phyloP scores from a whole-genome alignment of 2,329 filamentous ascomycete genomes.

The Biscogniauxia marginata region DNA sequence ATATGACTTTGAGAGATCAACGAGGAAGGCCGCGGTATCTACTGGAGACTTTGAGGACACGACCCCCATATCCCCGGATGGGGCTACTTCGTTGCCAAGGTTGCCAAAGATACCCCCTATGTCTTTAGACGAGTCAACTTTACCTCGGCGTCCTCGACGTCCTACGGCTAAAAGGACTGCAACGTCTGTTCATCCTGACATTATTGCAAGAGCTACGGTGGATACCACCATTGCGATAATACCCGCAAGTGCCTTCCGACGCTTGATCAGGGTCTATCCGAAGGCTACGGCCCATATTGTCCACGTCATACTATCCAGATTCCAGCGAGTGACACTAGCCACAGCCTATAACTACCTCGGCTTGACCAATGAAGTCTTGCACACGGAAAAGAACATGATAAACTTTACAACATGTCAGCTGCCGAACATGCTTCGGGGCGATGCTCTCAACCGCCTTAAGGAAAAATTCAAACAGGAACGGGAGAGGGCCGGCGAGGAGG shows the following conservation, averaged over 20 bases:
- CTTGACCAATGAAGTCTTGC: slow-evolving; percentile 84
- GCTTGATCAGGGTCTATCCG: slow-evolving; percentile 89
- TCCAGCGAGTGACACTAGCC: slow-evolving; percentile 90
- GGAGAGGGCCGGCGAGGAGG: slow-evolving; percentile 77
- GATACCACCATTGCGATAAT: slow-evolving; percentile 99
- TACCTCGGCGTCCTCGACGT: slow-evolving; percentile 32
- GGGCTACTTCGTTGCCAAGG: slow-evolving; percentile 45
- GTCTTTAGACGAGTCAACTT: slow-evolving; percentile 57
- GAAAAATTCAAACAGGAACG: slow-evolving; percentile 87
- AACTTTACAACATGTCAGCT: slow-evolving; percentile 89
- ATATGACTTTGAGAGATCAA: slow-evolving; percentile 28
- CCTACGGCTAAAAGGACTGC: slow-evolving; percentile 49
- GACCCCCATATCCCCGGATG: slow-evolving; percentile 27
- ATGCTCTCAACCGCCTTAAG: slow-evolving; percentile 79
- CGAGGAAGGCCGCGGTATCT: slow-evolving; percentile 10
- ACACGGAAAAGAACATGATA: slow-evolving; percentile 91
- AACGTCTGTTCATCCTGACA: slow-evolving; percentile 90
- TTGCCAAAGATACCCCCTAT: slow-evolving; percentile 71
- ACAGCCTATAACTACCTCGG: slow-evolving; percentile 95
- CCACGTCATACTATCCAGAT: slow-evolving; percentile 90
- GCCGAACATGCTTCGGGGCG: slow-evolving; percentile 84
- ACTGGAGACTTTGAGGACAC: slow-evolving; percentile 29
- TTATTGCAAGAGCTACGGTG: slow-evolving; percentile 91
- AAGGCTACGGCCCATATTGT: slow-evolving; percentile 97
- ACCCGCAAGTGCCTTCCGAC: slow-evolving; percentile 89